A percentile compares a stretch with the other conserved stretches of the same genome.
These are phyloP conservation scores for Lactarius quietus DNA, from an alignment of 768 basidiomycete genomes.

Conservation along the genomic window DNA sequence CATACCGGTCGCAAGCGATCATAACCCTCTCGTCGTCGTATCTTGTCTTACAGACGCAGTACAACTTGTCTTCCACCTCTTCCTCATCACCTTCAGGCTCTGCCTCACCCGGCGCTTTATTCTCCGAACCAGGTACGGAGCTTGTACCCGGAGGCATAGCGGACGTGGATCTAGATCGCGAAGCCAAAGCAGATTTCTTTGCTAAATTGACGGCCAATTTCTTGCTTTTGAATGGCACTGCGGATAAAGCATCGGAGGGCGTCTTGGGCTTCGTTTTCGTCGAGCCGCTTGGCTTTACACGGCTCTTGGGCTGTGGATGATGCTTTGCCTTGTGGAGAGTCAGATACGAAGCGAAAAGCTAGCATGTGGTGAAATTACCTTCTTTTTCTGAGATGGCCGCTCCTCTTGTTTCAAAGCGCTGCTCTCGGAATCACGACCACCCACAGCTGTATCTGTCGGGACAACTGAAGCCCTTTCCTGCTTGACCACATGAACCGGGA, in stretches of 20 bases:
- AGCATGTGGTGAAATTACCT: constrained; percentile 26
- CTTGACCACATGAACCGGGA: constrained; percentile 25
- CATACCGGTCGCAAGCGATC: constrained; percentile 92
- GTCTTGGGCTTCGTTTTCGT: constrained; percentile 30
- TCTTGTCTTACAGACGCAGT: constrained; percentile 83
- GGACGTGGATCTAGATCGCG: constrained; percentile 69
- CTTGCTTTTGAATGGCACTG: constrained; percentile 29
- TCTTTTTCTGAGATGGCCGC: constrained; percentile 25
- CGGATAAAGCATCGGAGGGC: constrained; percentile 28
- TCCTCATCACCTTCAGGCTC: constrained; percentile 39
- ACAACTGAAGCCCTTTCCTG: constrained; percentile 57
- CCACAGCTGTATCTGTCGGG: constrained; percentile 29
- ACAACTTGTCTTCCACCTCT: constrained; percentile 63
- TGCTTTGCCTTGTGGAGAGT: constrained; percentile 26
- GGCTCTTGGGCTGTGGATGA: constrained; percentile 33
- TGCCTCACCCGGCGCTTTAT: constrained; percentile 37
- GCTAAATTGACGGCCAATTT: constrained; percentile 27
- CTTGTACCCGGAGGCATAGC: constrained; percentile 47
- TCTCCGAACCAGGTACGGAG: constrained; percentile 37
- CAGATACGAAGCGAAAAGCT: background rate
- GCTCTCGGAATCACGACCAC: constrained; percentile 13
- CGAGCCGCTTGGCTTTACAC: constrained; percentile 31
- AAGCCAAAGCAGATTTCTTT: constrained; percentile 35
- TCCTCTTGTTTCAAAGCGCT: constrained; percentile 23
- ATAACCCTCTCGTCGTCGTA: constrained; percentile 87